These are phyloP conservation scores for Vitis hybrid DNA, from an alignment of 177 flowering plant genomes.

Conservation along the genomic window DNA sequence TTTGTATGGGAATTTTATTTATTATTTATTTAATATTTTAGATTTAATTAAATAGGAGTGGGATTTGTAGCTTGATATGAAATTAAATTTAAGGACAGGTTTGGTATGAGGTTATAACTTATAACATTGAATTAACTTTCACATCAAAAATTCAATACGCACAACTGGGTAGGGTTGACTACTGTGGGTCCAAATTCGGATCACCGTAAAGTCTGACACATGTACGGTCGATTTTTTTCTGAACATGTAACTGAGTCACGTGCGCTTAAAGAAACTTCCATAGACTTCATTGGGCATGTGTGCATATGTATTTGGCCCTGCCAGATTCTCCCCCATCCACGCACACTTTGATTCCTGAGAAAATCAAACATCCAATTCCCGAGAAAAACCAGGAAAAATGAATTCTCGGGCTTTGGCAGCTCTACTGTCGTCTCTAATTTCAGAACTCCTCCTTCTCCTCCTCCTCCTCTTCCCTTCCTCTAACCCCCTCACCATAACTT, in stretches of 20 bases:
- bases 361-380: constrained; percentile 15
- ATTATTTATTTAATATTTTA: no score
- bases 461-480: constrained; percentile 38
- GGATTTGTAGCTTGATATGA: no score
- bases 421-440: constrained; percentile 58
- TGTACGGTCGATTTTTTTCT: constrained; percentile 6
- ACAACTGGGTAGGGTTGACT: constrained; percentile 26
- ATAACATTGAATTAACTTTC: no score
- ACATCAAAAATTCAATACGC: no score
- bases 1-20: no score
- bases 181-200: constrained; percentile 10
- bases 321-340: constrained; percentile 6
- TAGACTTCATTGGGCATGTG: constrained; percentile 2
- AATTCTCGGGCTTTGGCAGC: constrained; percentile 53
- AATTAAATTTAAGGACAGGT: no score
- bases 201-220: constrained; percentile 12
- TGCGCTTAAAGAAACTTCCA: constrained; percentile 18
- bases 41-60: no score
- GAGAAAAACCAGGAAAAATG: constrained; percentile 26
- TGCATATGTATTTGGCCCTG: not conserved
- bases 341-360: constrained; percentile 19
- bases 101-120: no score
- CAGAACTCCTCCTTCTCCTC: constrained; percentile 44
- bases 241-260: constrained; percentile 2
- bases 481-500: constrained; percentile 8